Evolutionary conservation across 768 basidiomycete species (phyloP).

Genomic region (Leucocoprinus birnbaumii): DNA sequence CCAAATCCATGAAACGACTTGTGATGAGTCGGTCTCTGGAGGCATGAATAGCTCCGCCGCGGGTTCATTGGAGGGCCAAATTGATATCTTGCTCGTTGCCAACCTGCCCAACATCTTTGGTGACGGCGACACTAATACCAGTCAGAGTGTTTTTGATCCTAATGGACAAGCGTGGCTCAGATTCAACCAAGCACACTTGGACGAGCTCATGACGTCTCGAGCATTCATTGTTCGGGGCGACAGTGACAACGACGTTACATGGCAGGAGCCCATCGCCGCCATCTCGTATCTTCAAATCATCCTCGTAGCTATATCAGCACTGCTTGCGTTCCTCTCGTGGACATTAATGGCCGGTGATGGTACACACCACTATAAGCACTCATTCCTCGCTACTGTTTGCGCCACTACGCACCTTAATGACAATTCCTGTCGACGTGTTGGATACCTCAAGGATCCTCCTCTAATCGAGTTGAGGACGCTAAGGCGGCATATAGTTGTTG

Average conservation of each 20-base stretch:
- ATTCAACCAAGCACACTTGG: constrained; percentile 1
- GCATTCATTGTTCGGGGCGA: constrained; percentile 11
- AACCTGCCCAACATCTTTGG: constrained; percentile 11
- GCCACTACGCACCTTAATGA: constrained; percentile 11
- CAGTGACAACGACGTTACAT: background rate
- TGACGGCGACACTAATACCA: constrained; percentile 9
- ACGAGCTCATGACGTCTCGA: constrained; percentile 12
- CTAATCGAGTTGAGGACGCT: constrained; percentile 2
- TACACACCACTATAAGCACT: constrained; percentile 10
- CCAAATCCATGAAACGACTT: constrained; percentile 8
- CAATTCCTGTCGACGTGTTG: constrained; percentile 6
- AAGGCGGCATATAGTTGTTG: constrained; percentile 12
- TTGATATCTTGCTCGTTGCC: constrained; percentile 10
- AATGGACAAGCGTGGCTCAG: constrained; percentile 9
- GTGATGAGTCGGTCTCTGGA: no score
- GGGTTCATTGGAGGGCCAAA: constrained; percentile 8
- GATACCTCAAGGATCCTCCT: constrained; percentile 13
- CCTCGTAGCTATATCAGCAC: constrained; percentile 7
- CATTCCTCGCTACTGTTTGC: constrained; percentile 14
- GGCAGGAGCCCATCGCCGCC: constrained; percentile 6
- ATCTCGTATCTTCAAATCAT: constrained; percentile 14
- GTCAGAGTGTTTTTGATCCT: background rate
- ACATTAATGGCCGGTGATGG: constrained; percentile 7
- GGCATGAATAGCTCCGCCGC: background rate
- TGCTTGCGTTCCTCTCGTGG: constrained; percentile 2